Percentiles rank a stretch among this genome's conserved stretches.
phyloP scores from a whole-genome alignment of 805 yeast species.

The Clavispora phyllophila region DNA sequence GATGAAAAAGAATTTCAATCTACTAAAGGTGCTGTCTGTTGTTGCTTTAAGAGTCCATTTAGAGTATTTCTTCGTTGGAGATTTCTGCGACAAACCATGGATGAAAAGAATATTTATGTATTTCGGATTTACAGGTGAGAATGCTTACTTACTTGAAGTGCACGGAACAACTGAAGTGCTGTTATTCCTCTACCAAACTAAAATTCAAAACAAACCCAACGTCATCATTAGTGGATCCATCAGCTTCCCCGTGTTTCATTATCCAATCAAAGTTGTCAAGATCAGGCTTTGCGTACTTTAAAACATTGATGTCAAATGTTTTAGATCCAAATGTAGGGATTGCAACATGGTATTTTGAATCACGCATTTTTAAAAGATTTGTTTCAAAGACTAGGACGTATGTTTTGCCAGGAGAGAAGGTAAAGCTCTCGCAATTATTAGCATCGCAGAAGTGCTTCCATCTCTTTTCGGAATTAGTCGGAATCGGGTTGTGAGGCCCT shows the following conservation, averaged over 20 bases:
- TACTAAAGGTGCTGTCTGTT: too few relatives aligned
- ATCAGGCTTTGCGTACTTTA: constrained; percentile 38
- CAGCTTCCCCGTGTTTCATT: constrained; percentile 33
- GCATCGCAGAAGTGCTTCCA: constrained; percentile 40
- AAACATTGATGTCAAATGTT: constrained; percentile 41
- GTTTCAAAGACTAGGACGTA: constrained; percentile 54
- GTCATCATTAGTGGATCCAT: constrained; percentile 27
- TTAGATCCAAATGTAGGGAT: constrained; percentile 45
- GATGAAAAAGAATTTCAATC: too few relatives aligned
- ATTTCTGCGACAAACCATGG: too few relatives aligned
- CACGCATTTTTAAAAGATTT: constrained; percentile 45
- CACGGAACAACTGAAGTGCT: too few relatives aligned
- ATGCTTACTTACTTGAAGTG: too few relatives aligned
- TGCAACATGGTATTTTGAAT: constrained; percentile 45
- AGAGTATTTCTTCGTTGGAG: too few relatives aligned
- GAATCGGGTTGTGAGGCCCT: constrained; percentile 18
- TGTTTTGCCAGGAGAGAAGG: constrained; percentile 30
- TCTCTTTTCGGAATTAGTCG: constrained; percentile 32
- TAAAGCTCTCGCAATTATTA: constrained; percentile 34
- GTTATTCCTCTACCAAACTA: constrained; percentile 29
- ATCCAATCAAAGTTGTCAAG: constrained; percentile 45
- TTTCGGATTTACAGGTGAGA: background rate
- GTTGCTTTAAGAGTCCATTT: too few relatives aligned
- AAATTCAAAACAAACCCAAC: constrained; percentile 35
- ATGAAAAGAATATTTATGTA: background rate